Evolutionary conservation across 2,329 filamentous ascomycete species (phyloP).

Genomic region (Pseudocercospora pini-densiflorae): DNA sequence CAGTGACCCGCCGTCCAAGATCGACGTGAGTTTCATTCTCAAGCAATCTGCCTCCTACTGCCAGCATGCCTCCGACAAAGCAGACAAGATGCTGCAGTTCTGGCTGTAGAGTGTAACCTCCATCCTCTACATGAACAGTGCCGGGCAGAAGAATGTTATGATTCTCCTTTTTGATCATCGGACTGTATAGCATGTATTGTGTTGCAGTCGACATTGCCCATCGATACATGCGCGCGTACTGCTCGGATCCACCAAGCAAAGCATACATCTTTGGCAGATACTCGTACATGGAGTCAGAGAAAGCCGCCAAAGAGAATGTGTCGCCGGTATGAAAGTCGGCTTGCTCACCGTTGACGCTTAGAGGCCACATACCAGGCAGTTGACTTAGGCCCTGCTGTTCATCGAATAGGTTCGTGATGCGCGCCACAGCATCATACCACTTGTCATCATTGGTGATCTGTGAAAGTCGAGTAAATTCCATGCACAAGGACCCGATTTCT

Average conservation of each 20-base stretch:
- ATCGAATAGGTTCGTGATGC: conserved; percentile 62
- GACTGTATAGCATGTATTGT: conserved; percentile 49
- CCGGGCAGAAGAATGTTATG: conserved; percentile 56
- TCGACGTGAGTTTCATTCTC: conserved; percentile 58
- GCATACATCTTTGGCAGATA: conserved; percentile 40
- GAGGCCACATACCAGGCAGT: conserved; percentile 67
- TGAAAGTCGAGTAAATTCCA: conserved; percentile 68
- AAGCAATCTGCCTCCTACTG: conserved; percentile 67
- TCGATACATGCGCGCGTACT: conserved; percentile 53
- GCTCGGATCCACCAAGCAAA: conserved; percentile 34
- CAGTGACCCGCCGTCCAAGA: conserved; percentile 61
- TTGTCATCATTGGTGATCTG: conserved; percentile 65
- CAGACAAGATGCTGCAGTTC: conserved; percentile 68
- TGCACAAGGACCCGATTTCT: conserved; percentile 62
- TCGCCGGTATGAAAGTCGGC: conserved; percentile 38
- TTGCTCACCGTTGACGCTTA: conserved; percentile 54
- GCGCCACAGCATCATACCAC: conserved; percentile 65
- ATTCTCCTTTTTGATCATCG: conserved; percentile 48
- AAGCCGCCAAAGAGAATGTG: conserved; percentile 39
- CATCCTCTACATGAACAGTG: conserved; percentile 40
- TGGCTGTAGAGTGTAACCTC: conserved; percentile 36
- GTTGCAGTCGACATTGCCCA: conserved; percentile 53
- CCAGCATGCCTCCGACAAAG: conserved; percentile 73
- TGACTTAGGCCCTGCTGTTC: conserved; percentile 58
- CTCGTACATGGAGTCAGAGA: conserved; percentile 42